Evolutionary conservation across 805 yeast species (phyloP).

Genomic region (Yamadazyma phyllophila): DNA sequence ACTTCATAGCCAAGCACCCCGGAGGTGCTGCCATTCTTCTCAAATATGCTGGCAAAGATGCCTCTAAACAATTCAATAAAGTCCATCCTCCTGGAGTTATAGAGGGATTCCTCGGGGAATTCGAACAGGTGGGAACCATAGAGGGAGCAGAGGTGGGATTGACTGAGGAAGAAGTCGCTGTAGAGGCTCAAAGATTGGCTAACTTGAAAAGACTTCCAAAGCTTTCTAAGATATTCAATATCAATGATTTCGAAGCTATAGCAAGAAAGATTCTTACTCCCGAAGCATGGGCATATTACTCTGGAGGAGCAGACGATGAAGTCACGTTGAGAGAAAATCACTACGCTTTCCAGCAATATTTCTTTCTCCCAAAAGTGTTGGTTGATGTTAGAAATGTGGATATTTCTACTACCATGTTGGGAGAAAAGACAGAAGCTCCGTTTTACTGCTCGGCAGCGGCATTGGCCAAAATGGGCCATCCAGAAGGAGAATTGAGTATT

Average conservation of each 20-base stretch:
- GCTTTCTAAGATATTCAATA: conserved; percentile 27
- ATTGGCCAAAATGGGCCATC: conserved; percentile 41
- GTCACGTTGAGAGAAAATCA: conserved; percentile 83
- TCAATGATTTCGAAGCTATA: conserved; percentile 37
- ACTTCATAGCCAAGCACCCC: conserved; percentile 68
- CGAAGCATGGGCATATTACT: conserved; percentile 32
- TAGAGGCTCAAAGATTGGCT: background rate
- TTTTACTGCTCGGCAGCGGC: conserved; percentile 52
- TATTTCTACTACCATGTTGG: conserved; percentile 49
- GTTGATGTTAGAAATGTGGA: conserved; percentile 74
- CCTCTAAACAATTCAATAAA: conserved; percentile 51
- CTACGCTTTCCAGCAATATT: conserved; percentile 76
- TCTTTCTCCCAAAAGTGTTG: conserved; percentile 75
- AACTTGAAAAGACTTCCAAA: conserved; percentile 24
- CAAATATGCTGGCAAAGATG: conserved; percentile 58
- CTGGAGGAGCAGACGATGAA: conserved; percentile 83
- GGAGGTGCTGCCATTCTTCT: conserved; percentile 59
- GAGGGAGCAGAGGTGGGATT: background rate
- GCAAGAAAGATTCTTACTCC: conserved; percentile 30
- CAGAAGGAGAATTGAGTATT: conserved; percentile 42
- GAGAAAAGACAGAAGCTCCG: conserved; percentile 38
- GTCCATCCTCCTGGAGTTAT: conserved; percentile 33
- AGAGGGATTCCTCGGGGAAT: conserved; percentile 15
- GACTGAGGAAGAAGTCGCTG: background rate
- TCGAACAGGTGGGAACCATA: conserved; percentile 5